Evolutionary conservation across 805 yeast genomes (phyloP), one percentile per base, ranked within the genome.

Genomic region (Candida gorgasii): DNA sequence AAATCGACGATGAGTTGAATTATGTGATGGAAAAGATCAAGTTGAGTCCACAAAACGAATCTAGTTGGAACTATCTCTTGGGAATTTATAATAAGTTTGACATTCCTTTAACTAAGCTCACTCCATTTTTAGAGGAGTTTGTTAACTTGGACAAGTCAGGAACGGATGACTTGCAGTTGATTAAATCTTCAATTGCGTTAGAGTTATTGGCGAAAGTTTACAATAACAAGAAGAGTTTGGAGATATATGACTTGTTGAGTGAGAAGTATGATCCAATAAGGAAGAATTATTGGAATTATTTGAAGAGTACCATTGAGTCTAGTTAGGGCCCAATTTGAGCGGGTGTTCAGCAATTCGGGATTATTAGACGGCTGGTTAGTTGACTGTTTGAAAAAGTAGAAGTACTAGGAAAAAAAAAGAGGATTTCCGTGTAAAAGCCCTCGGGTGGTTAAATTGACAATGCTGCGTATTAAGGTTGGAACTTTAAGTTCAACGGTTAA

Each of bases 61-160:
- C 95, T 5, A 67, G 86, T 0, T 92, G 98, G 99, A 84, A 84
- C 53, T 93, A 92, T 57, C 60, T 89, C 13, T 57, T 61, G 6
- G 96, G 92, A 1, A 51, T 87, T 0, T 72, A 73, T 52, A 44
- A 47, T 16, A 53, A 52, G 33, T 51, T 49, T 34, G 35, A 45
- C 16, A 38, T 44, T 8, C 62, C 65, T 12, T 50, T 78, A 7
- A 32, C 44, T 0, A 72, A 65, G 0, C 57, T 83, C 27, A 69
- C 78, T 43, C 55, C 48, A 1, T 78, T 84, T 43, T 78, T 80
- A 19, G 31, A 48, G 9, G 46, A 57, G 13, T 80, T 72, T 53
- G 77, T 76, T 16, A 49, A 54, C 32, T 19, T 51, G 5, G 40
- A 44, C 5, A 22, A 19, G 6, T 50, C 39, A 5, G 60, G 49